Base-by-base conservation (phyloP, 1,139 yeast genomes). In the Lodderomyces elongisporus region DNA sequence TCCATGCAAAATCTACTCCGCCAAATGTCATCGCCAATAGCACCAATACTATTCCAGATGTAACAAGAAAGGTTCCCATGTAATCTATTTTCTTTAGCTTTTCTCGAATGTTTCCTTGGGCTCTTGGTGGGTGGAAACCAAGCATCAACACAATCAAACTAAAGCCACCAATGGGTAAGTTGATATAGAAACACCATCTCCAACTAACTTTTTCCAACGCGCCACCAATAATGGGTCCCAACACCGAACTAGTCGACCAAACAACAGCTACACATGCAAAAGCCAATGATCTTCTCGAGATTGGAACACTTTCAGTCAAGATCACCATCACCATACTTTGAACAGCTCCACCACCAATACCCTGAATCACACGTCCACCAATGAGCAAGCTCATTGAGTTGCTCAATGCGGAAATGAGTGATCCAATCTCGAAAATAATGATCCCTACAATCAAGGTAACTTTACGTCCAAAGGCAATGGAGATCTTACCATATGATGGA, bases 141-240 rank as follows among this genome's bases (percentile, higher is more conserved):
- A 64, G 46, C 5, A 62, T 38, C 32, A 82, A 61, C 14, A 71
- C 49, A 0, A 56, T 50, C 13, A 70, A 54, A 1, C 83, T 79
- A 3, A 69, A 41, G 0, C 82, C 87, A 13, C 85, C 84, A 31
- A 80, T 58, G 4, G 89, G 87, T 38, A 83, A 55, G 50, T 81
- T 82, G 46, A 83, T 67, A 53, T 77, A 83, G 52, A 82, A 83
- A 46, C 85, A 77, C 89, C 89, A 81, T 51, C 91, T 66, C 91
- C 91, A 83, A 13, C 77, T 62, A 2, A 74, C 78, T 33, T 73
- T 64, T 2, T 84, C 67, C 45, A 79, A 72, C 1, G 80, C 79
- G 20, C 88, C 88, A 17, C 88, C 88, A 25, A 80, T 49, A 34
- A 80, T 61, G 0, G 89, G 89, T 1, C 88, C 89, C 25, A 70